A percentile compares a stretch with the other conserved stretches of the same genome.
Evolutionary conservation across 2,329 filamentous ascomycete species (phyloP).

Genomic region (Cercospora janseana): DNA sequence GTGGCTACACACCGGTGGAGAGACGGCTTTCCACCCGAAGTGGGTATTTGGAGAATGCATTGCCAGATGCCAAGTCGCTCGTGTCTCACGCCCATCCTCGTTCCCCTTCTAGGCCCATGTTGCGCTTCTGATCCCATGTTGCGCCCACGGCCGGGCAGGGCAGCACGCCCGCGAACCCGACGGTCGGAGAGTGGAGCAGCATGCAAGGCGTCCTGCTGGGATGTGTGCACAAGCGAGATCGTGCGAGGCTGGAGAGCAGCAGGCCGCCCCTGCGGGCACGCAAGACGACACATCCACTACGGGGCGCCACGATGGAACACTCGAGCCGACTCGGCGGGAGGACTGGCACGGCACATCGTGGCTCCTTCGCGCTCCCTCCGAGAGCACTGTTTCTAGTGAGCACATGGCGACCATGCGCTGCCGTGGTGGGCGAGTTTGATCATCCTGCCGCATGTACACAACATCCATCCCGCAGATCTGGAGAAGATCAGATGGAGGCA

Average conservation of each 20-base stretch:
- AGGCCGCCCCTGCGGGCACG: too few species aligned
- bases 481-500: constrained; percentile 6
- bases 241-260: constrained; percentile 3
- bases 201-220: constrained; percentile 6
- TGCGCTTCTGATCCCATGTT: not conserved
- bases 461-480: constrained; percentile 20
- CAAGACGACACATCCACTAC: not conserved
- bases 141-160: too few species aligned
- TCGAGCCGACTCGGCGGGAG: constrained; percentile 13
- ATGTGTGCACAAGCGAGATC: constrained; percentile 9
- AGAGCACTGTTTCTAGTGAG: constrained; percentile 1
- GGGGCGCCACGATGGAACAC: not conserved
- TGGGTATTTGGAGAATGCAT: constrained; percentile 6
- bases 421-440: constrained; percentile 5
- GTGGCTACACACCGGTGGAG: not conserved
- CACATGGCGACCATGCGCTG: constrained; percentile 18
- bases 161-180: constrained; percentile 1
- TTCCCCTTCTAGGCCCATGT: constrained; percentile 3
- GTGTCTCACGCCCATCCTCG: not conserved
- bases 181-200: constrained; percentile 6
- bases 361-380: constrained; percentile 15
- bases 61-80: constrained; percentile 2
- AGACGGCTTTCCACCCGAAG: constrained; percentile 6
- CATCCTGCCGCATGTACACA: constrained; percentile 20
- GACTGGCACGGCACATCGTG: constrained; percentile 14